Evolutionary conservation across 148 eudicot genomes (phyloP).

Genomic region (Rhododendron ovatum): DNA sequence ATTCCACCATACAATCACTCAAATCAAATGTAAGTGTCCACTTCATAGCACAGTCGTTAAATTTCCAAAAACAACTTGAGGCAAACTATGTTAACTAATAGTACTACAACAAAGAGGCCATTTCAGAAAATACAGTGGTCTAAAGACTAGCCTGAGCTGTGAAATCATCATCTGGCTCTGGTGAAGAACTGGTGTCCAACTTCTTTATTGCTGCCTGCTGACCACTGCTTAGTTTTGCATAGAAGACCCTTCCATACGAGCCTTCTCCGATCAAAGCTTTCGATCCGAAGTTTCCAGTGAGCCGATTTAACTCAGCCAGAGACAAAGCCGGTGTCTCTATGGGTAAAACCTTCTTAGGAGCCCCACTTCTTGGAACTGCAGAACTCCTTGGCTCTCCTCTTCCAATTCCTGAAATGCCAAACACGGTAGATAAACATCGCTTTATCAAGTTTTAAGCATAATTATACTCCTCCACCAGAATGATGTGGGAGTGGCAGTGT

Average conservation of each 20-base stretch:
- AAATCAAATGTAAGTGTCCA: not conserved
- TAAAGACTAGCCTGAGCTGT: slow-evolving; percentile 41
- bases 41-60: not conserved
- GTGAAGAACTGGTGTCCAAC: slow-evolving; percentile 58
- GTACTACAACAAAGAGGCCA: not conserved
- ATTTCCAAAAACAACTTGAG: not conserved
- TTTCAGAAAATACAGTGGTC: not conserved
- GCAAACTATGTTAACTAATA: not conserved
- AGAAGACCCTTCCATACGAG: slow-evolving; percentile 81
- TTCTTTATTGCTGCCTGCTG: slow-evolving; percentile 62
- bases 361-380: slow-evolving; percentile 45
- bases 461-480: not conserved
- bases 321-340: slow-evolving; percentile 63
- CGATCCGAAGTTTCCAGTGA: slow-evolving; percentile 50
- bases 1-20: not conserved
- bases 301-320: slow-evolving; percentile 48
- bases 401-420: slow-evolving; percentile 35
- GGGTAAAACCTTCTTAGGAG: slow-evolving; percentile 48
- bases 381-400: slow-evolving; percentile 65
- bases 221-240: slow-evolving; percentile 51
- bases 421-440: not conserved
- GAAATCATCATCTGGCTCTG: slow-evolving; percentile 45
- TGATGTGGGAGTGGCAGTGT: not conserved
- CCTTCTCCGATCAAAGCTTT: slow-evolving; percentile 75
- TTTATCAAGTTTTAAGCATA: not conserved